Evolutionary conservation across 2,329 filamentous ascomycete genomes (phyloP), one percentile per base, ranked within the genome.

Genomic region (Tolypocladium capitatum): DNA sequence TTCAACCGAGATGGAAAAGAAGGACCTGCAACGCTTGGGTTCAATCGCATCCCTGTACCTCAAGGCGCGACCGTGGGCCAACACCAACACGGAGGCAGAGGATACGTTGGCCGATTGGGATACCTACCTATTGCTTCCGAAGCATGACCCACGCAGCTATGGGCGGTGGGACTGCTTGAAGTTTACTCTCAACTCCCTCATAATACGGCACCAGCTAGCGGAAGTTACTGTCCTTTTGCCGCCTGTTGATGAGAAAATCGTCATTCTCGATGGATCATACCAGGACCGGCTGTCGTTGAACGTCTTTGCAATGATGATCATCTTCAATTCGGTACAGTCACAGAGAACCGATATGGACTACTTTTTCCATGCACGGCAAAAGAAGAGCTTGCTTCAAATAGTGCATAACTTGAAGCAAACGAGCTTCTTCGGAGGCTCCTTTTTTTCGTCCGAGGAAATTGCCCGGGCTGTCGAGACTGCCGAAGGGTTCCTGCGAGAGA

Each of bases 251-350:
- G 85, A 94, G 58, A 80, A 77, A 43, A 69, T 86, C 1, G 75
- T 92, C 0, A 74, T 83, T 47, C 71, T 96, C 2, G 79, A 92
- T 51, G 89, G 89, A 0, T 91, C 83, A 1, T 87, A 83, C 56
- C 88, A 91, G 58, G 90, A 96, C 63, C 87, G 82, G 57, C 63
- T 95, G 10, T 86, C 83, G 0, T 73, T 90, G 27, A 95, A 95
- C 54, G 66, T 94, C 1, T 96, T 96, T 59, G 78, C 86, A 1
- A 84, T 92, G 65, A 81, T 87, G 59, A 78, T 96, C 43, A 82
- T 86, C 2, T 83, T 87, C 54, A 97, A 97, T 59, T 81, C 88
- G 0, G 81, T 97, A 1, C 90, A 90, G 24, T 95, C 89, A 5
- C 86, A 96, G 59, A 74, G 90, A 11, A 80, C 76, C 0, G 91